These are phyloP conservation scores for Medicago arabica DNA, from an alignment of 306 rosid species.

Conservation along the genomic window DNA sequence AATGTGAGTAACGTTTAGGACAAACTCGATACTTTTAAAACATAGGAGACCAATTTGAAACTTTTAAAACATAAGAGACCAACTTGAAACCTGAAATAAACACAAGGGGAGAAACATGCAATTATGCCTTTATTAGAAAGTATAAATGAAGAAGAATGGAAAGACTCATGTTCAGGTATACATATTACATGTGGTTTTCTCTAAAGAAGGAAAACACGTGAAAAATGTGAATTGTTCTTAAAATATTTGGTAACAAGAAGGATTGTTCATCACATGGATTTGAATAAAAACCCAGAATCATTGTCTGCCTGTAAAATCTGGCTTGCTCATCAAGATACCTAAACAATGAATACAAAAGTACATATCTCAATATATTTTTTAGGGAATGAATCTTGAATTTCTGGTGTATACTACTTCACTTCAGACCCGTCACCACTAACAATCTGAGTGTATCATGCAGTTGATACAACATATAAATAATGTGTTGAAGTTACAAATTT, in stretches of 20 bases:
- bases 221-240: conserved; percentile 2
- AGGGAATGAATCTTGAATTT: conserved; percentile 21
- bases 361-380: conserved; percentile 12
- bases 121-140: not conserved
- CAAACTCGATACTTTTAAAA: no score
- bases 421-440: conserved; percentile 1
- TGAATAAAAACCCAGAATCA: conserved; percentile 69
- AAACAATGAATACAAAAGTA: conserved; percentile 41
- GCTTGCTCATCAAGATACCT: conserved; percentile 86
- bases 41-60: no score
- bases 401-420: conserved; percentile 10
- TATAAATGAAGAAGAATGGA: conserved; percentile 2
- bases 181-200: conserved; percentile 16
- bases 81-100: no score
- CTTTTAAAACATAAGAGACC: no score
- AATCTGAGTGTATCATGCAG: conserved; percentile 19
- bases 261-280: conserved; percentile 66
- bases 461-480: conserved; percentile 33
- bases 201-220: conserved; percentile 24
- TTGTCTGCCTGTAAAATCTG: conserved; percentile 80
- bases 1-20: no score
- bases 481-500: not conserved
- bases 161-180: conserved; percentile 4
- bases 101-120: no score
- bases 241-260: conserved; percentile 17